Evolutionary conservation across 768 basidiomycete species (phyloP).

Genomic region (Amanita pseudoporphyria): DNA sequence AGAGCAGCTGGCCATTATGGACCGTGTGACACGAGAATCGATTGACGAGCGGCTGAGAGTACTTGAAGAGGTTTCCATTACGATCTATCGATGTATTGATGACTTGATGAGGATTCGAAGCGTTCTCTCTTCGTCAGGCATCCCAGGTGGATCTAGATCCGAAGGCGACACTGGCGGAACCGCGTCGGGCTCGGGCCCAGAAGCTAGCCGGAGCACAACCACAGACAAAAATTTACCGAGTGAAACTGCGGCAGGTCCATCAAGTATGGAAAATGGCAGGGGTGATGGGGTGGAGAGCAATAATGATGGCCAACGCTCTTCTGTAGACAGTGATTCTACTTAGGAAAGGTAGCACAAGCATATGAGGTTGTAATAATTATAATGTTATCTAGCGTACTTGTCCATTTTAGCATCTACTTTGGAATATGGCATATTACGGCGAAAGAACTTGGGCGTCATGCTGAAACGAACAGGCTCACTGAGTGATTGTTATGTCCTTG

Average conservation of each 20-base stretch:
- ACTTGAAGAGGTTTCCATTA: conserved; percentile 67
- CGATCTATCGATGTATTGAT: conserved; percentile 66
- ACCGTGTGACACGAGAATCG: conserved; percentile 62
- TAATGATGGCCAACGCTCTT: not conserved
- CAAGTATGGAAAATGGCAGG: not conserved
- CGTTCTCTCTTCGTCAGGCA: conserved; percentile 38
- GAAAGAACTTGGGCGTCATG: conserved; percentile 22
- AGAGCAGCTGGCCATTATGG: conserved; percentile 56
- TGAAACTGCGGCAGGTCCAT: not conserved
- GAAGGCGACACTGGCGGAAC: no score
- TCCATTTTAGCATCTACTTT: conserved; percentile 17
- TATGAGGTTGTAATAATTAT: not conserved
- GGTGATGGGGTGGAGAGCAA: not conserved
- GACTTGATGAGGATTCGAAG: conserved; percentile 73
- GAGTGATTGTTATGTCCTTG: conserved; percentile 55
- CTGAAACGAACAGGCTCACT: conserved; percentile 41
- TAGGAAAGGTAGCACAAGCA: not conserved
- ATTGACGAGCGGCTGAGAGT: conserved; percentile 79
- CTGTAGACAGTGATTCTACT: not conserved
- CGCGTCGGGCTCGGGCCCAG: not conserved
- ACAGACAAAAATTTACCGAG: not conserved
- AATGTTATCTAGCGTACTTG: no score
- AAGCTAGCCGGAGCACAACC: not conserved
- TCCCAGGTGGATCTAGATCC: conserved; percentile 3
- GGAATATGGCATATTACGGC: no score